Evolutionary conservation across 371 early-diverging fungal genomes (phyloP).

Genomic region (Rhizopus sp.): DNA sequence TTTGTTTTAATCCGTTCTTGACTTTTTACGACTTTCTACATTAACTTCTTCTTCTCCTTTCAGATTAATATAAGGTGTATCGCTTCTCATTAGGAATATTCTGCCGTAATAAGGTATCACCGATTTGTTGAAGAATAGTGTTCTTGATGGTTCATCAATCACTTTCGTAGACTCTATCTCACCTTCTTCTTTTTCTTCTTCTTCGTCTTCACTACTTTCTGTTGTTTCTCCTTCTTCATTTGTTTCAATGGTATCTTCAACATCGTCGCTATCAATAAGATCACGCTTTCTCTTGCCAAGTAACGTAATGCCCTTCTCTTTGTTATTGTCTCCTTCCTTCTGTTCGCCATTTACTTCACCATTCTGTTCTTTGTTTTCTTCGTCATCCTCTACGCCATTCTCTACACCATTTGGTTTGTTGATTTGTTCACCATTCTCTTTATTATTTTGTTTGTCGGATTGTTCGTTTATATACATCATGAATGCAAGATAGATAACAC

Average conservation of each 20-base stretch:
- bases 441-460: conserved; percentile 3
- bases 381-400: not conserved
- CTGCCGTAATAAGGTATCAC: conserved; percentile 44
- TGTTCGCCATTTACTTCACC: not conserved
- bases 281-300: conserved; percentile 13
- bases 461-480: conserved; percentile 46
- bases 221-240: conserved; percentile 10
- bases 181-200: conserved; percentile 10
- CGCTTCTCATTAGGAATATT: conserved; percentile 51
- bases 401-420: not conserved
- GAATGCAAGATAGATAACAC: conserved; percentile 67
- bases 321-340: not conserved
- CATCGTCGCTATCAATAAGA: not conserved
- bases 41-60: conserved; percentile 33
- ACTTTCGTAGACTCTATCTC: conserved; percentile 10
- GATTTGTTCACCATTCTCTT: conserved; percentile 14
- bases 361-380: not conserved
- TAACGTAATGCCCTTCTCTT: too few species aligned
- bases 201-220: conserved; percentile 3
- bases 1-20: too few species aligned
- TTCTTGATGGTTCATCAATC: conserved; percentile 17
- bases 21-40: too few species aligned
- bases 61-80: conserved; percentile 51
- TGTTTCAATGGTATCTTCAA: not conserved
- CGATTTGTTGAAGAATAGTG: conserved; percentile 22